These are phyloP conservation scores for Pseudonitzschia delicatissima DNA, from an alignment of 108 stramenopile genomes.

Conservation along the genomic window DNA sequence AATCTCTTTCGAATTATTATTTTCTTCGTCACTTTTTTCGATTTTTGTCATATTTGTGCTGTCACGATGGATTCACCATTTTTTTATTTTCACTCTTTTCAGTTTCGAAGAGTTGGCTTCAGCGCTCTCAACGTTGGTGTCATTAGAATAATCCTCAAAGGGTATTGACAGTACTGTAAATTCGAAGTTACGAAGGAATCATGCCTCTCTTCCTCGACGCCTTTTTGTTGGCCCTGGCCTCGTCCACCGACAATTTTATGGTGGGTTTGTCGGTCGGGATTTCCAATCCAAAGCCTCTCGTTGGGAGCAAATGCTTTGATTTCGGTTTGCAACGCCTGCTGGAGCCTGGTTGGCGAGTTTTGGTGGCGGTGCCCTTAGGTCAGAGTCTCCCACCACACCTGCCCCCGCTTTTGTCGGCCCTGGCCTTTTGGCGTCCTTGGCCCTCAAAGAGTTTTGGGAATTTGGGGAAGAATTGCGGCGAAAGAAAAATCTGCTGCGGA, in stretches of 20 bases:
- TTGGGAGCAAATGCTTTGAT: conserved; percentile 30
- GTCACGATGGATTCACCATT: too few relatives aligned
- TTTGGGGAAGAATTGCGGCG: neutral
- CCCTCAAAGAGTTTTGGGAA: conserved; percentile 9
- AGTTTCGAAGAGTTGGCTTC: too few relatives aligned
- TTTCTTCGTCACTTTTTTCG: too few relatives aligned
- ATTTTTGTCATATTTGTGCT: too few relatives aligned
- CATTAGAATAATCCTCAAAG: too few relatives aligned
- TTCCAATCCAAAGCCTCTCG: conserved; percentile 4
- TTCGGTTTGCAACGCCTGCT: conserved; percentile 36
- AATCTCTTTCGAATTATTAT: too few relatives aligned
- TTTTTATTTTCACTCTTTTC: too few relatives aligned
- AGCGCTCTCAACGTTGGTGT: too few relatives aligned
- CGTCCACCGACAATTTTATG: conserved; percentile 49
- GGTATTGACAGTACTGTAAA: too few relatives aligned
- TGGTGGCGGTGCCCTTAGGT: conserved; percentile 9
- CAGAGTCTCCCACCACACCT: conserved; percentile 10
- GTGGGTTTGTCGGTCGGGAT: conserved; percentile 44
- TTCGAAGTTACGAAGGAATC: too few relatives aligned
- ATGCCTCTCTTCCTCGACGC: conserved; percentile 20
- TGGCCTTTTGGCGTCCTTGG: conserved; percentile 27
- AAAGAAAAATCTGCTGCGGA: neutral
- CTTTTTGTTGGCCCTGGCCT: conserved; percentile 37
- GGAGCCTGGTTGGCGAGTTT: conserved; percentile 33
- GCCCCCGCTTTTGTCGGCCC: conserved; percentile 17